Base-by-base conservation (phyloP, 1,139 yeast species). In the Yamadazyma atlantica region DNA sequence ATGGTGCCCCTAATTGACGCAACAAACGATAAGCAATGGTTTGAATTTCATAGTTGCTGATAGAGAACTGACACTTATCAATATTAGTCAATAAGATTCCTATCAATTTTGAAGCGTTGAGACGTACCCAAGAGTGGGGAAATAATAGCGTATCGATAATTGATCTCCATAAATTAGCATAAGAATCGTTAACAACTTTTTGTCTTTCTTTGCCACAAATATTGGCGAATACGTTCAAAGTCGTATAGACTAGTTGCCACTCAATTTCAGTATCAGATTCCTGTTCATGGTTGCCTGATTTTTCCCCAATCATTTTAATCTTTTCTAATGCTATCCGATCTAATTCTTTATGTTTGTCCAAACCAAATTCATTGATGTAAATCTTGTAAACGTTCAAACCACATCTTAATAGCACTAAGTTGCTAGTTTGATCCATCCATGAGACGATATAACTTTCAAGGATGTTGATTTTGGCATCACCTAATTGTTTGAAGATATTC, bases 81-180 rank as follows among this genome's bases (percentile, higher is more conserved):
- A 66, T 43, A 40, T 72, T 71, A 3, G 69, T 53, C 35, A 85
- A 62, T 33, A 83, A 56, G 3, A 64, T 55, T 1, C 82, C 80
- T 29, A 82, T 58, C 33, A 88, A 65, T 36, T 90, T 70, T n/a
- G 84, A 66, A 0, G 95, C 65, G 4, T 78, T 67, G 39, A 85
- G 68, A 53, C 97, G 78, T 10, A 90, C 85, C 97, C 97, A 90
- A 0, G 95, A 74, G 58, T 90, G 97, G 2, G 97, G 97, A 58
- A 78, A 92, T 37, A 90, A 65, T 44, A 89, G 66, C 18, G 80
- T 64, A 10, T 72, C 73, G 21, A 79, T 68, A 4, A 85, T 64
- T 15, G 63, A 59, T 10, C 56, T 53, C 92, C 94, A 85, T 10
- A 76, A 49, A 1, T 32, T 34, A 26, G 59, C 66, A 48, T 59